Evolutionary conservation across 805 yeast species (phyloP).

Genomic region (Sungouiella blattae): DNA sequence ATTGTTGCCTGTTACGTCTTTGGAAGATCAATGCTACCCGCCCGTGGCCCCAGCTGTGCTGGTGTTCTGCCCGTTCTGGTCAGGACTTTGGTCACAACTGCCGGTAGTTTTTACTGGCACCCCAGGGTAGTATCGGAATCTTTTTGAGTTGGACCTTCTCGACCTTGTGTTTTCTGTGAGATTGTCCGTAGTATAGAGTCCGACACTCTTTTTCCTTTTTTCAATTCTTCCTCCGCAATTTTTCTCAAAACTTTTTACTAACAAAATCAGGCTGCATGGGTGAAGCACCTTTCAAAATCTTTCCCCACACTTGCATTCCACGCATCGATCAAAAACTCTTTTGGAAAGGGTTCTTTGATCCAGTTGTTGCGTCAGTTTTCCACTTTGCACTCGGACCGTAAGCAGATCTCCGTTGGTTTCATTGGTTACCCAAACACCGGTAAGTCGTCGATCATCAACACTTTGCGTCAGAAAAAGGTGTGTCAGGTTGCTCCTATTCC

Average conservation of each 20-base stretch:
- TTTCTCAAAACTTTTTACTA: conserved; percentile 12
- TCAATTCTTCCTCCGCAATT: neutral
- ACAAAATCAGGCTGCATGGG: conserved; percentile 92
- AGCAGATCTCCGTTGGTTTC: conserved; percentile 94
- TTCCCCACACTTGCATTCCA: conserved; percentile 97
- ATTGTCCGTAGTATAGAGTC: conserved; percentile 86
- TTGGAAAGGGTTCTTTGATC: conserved; percentile 95
- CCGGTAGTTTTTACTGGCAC: conserved; percentile 37
- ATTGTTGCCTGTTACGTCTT: conserved; percentile 90
- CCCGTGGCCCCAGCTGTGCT: conserved; percentile 48
- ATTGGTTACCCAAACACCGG: conserved; percentile 99
- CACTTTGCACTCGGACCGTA: conserved; percentile 83
- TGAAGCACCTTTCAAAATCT: conserved; percentile 84
- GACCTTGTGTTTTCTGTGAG: conserved; percentile 26
- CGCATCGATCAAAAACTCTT: conserved; percentile 95
- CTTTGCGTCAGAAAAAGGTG: conserved; percentile 90
- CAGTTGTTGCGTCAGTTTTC: conserved; percentile 93
- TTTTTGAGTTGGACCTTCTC: conserved; percentile 78
- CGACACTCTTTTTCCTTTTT: conserved; percentile 44
- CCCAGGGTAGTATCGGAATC: conserved; percentile 54
- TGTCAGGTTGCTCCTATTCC: conserved; percentile 98
- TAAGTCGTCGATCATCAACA: conserved; percentile 91
- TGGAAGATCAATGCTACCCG: conserved; percentile 80
- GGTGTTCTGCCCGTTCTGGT: conserved; percentile 37
- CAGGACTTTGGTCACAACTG: conserved; percentile 29